Evolutionary conservation across 2,329 filamentous ascomycete genomes (phyloP).

Genomic region (Pleoardoris graminearum): DNA sequence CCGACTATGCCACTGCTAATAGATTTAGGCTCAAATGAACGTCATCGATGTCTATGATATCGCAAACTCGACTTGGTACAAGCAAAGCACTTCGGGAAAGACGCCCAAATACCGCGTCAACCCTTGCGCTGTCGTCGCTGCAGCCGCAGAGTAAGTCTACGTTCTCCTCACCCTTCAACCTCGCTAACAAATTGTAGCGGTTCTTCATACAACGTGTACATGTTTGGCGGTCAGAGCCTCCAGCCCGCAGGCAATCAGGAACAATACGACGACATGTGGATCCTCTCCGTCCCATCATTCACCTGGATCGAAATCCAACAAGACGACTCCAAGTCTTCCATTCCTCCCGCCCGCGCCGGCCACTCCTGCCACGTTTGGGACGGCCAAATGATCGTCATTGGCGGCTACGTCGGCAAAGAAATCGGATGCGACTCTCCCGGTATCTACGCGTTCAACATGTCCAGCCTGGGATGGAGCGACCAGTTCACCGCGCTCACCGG

Average conservation of each 20-base stretch:
- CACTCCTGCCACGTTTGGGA: conserved; percentile 79
- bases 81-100: conserved; percentile 66
- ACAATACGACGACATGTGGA: conserved; percentile 76
- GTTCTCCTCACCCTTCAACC: background rate
- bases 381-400: conserved; percentile 77
- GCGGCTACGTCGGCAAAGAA: conserved; percentile 67
- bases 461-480: conserved; percentile 68
- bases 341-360: conserved; percentile 66
- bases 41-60: conserved; percentile 82
- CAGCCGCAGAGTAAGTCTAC: conserved; percentile 61
- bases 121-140: conserved; percentile 74
- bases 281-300: conserved; percentile 77
- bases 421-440: conserved; percentile 68
- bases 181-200: conserved; percentile 49
- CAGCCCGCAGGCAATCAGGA: conserved; percentile 61
- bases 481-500: conserved; percentile 68
- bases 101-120: conserved; percentile 64
- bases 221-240: conserved; percentile 77
- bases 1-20: conserved; percentile 11
- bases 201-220: conserved; percentile 75
- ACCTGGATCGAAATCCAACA: conserved; percentile 72
- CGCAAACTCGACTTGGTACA: conserved; percentile 70
- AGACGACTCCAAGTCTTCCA: conserved; percentile 44
- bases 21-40: conserved; percentile 63
- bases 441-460: conserved; percentile 77